A percentile compares a stretch with the other conserved stretches of the same genome.
These are phyloP conservation scores for Euphrasia confusa DNA, from an alignment of 257 asterid species.

Conservation along the genomic window DNA sequence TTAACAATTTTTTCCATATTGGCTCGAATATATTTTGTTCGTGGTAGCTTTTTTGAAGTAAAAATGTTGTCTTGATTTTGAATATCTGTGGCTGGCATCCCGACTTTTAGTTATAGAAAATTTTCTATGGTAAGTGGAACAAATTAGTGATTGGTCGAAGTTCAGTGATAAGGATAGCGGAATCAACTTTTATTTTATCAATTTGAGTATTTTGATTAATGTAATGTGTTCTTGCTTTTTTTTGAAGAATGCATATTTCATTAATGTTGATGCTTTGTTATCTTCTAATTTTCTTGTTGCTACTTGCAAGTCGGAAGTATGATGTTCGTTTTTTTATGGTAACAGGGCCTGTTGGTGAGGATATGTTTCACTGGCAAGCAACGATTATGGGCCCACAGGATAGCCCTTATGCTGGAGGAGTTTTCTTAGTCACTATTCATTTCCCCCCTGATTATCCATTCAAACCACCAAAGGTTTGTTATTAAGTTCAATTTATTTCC, in stretches of 20 bases:
- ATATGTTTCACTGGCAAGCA: conserved; percentile 78
- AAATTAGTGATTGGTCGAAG: too few relatives aligned
- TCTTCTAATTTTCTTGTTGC: neutral
- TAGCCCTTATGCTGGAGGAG: conserved; percentile 68
- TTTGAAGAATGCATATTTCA: neutral
- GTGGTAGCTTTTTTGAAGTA: neutral
- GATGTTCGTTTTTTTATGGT: conserved; percentile 17
- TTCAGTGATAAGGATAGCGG: too few relatives aligned
- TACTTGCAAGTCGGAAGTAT: conserved; percentile 14
- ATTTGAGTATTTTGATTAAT: neutral
- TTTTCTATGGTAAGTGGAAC: too few relatives aligned
- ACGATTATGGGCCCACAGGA: conserved; percentile 74
- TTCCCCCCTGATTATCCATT: conserved; percentile 70
- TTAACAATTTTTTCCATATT: neutral
- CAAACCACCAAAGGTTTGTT: conserved; percentile 62
- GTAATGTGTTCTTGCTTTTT: too few relatives aligned
- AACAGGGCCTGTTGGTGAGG: conserved; percentile 72
- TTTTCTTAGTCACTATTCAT: conserved; percentile 52
- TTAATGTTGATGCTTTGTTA: neutral
- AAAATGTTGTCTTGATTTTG: neutral
- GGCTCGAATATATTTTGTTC: conserved; percentile 13
- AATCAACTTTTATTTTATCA: too few relatives aligned
- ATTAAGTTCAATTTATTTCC: neutral
- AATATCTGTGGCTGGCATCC: too few relatives aligned
- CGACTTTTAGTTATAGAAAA: too few relatives aligned